phyloP scores from a whole-genome alignment of 192 early-diverging fungal species.

The Lunasporangiospora selenospora region DNA sequence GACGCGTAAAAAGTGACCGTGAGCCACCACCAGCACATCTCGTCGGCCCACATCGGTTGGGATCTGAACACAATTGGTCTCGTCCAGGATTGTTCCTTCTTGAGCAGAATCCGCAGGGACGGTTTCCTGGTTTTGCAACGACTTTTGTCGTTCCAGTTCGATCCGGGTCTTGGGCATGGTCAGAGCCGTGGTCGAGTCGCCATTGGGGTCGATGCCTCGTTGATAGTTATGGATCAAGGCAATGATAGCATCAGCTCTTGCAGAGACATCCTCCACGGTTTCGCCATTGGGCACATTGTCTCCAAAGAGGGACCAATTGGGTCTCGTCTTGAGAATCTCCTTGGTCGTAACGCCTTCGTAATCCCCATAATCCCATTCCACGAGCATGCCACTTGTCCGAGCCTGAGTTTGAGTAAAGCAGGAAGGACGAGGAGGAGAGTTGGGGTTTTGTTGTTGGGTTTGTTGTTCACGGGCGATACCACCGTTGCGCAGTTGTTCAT shows the following conservation, averaged over 20 bases:
- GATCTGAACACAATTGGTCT: slow-evolving; percentile 9
- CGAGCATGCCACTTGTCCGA: slow-evolving; percentile 22
- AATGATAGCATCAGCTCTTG: slow-evolving; percentile 49
- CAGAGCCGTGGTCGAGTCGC: background rate
- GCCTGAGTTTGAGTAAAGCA: slow-evolving; percentile 43
- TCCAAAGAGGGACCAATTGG: slow-evolving; percentile 45
- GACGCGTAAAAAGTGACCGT: slow-evolving; percentile 49
- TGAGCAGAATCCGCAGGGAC: background rate
- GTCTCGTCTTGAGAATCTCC: slow-evolving; percentile 46
- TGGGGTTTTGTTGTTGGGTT: slow-evolving; percentile 5
- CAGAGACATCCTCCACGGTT: slow-evolving; percentile 48
- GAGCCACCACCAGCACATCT: slow-evolving; percentile 50
- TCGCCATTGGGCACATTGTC: slow-evolving; percentile 50
- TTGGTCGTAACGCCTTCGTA: slow-evolving; percentile 53
- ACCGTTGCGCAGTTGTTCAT: slow-evolving; percentile 19
- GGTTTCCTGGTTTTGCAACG: background rate
- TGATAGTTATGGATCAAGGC: slow-evolving; percentile 42
- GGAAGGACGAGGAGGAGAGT: slow-evolving; percentile 1
- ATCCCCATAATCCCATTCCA: slow-evolving; percentile 56
- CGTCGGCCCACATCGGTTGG: slow-evolving; percentile 10
- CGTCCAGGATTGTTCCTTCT: background rate
- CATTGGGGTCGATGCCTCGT: slow-evolving; percentile 26
- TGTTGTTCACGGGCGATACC: slow-evolving; percentile 7
- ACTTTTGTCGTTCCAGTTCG: slow-evolving; percentile 3
- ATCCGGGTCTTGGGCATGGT: slow-evolving; percentile 33